Base-by-base conservation (phyloP, 768 basidiomycete genomes). In the Lactarius indigo region DNA sequence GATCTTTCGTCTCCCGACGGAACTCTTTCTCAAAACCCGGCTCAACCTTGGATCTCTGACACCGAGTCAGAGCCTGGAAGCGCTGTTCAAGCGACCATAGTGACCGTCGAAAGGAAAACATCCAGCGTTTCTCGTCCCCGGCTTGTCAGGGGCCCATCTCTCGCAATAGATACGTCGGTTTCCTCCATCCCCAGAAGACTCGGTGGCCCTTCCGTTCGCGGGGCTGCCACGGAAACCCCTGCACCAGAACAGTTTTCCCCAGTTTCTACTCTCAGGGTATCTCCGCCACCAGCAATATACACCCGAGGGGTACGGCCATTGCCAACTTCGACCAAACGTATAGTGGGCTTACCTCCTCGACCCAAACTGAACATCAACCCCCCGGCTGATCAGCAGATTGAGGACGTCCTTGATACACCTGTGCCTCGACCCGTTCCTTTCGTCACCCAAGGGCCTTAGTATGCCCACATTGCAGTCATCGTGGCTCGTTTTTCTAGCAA, bases 1-100 rank as follows among this genome's bases (percentile, higher is more conserved):
- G 81, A 75, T 66, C 57, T 81, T 59, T 77, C 78, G 4, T 72
- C 74, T 20, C 78, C 78, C 1, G 69, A 63, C 17, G 68, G 64
- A 50, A 63, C 66, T 42, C 18, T 35, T 54, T 18, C 56, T 61
- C 64, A 37, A n/a, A 26, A 37, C 28, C 20, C 52, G 17, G 26
- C 18, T 39, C 57, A 61, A 28, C 28, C 26, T 57, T 59, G n/a
- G 28, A 18, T 58, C 12, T 59, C 58, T 17, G 59, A 68, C 30
- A 30, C 62, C 9, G 64, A 65, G 1, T 63, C 61, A 20, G 70
- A 66, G n/a, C 5, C 54, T 13, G 59, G 20, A 10, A 69, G 63
- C 28, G 54, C 52, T 18, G 42, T 54, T 52, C 28, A 62, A 26
- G 61, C 68, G 12, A 61, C 59, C 13, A 68, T 69, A 39, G 39